phyloP scores from a whole-genome alignment of 2,329 filamentous ascomycete genomes.

The Trichoderma koningiopsis region DNA sequence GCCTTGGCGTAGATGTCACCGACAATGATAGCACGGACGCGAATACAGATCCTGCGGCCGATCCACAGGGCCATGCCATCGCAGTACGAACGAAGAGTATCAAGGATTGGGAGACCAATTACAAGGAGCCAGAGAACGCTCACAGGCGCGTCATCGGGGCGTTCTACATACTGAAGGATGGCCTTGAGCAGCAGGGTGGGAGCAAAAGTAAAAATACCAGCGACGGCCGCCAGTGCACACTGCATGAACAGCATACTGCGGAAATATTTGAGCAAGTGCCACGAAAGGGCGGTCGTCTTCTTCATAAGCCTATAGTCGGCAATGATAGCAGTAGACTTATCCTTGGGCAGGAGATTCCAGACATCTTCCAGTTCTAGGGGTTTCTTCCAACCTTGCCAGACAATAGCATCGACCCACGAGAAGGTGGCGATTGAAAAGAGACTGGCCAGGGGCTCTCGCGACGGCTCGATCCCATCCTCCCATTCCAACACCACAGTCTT shows the following conservation, averaged over 20 bases:
- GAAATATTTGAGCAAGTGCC: conserved; percentile 85
- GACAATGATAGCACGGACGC: conserved; percentile 89
- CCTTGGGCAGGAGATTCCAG: conserved; percentile 86
- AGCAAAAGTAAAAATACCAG: conserved; percentile 83
- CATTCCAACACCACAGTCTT: conserved; percentile 85
- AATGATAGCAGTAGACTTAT: conserved; percentile 82
- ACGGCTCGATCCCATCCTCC: conserved; percentile 85
- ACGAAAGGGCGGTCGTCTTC: conserved; percentile 76
- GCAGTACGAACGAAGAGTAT: conserved; percentile 76
- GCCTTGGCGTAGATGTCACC: conserved; percentile 98
- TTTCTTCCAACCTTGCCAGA: conserved; percentile 85
- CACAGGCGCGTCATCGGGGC: conserved; percentile 70
- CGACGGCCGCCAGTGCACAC: conserved; percentile 75
- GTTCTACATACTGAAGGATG: conserved; percentile 92
- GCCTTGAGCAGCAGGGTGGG: conserved; percentile 88
- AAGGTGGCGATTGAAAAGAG: conserved; percentile 87
- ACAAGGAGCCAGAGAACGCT: conserved; percentile 98
- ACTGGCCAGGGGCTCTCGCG: conserved; percentile 83
- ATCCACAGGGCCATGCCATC: conserved; percentile 91
- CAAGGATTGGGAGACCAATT: conserved; percentile 81
- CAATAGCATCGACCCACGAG: conserved; percentile 84
- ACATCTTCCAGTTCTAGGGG: conserved; percentile 81
- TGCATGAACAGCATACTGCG: conserved; percentile 74
- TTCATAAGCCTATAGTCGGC: conserved; percentile 82
- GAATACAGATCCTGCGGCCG: conserved; percentile 90